Evolutionary conservation across 1,284 basidiomycete species (phyloP), one percentile per base, ranked within the genome.

Genomic region (Abortiporus biennis): DNA sequence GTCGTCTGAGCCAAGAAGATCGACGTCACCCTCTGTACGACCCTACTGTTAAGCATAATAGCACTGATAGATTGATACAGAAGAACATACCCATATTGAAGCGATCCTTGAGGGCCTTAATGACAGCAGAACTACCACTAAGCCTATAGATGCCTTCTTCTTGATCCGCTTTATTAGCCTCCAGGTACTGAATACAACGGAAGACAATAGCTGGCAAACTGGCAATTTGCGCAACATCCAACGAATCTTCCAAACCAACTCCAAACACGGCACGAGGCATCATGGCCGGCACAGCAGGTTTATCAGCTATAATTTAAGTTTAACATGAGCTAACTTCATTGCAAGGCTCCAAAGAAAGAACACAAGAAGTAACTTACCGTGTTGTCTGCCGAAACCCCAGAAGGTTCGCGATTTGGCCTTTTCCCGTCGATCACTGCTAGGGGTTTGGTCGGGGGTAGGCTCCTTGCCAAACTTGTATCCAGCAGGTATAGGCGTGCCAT

Each of bases 81-180:
- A 43, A 39, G 16, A 12, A 67, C 77, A 52, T 55, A 89, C 88
- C 87, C 49, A 71, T 62, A 62, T 98, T 96, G 69, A 98, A 99
- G 46, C 84, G 78, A 57, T 98, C 95, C 57, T 88, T 92, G 45
- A 99, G 71, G 35, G 72, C 80, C 71, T 97, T 97, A 69, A 98
- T 94, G 41, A 94, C 92, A 21, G 92, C 90, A 45, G 89, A 89
- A 55, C 87, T 92, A 6, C 92, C 93, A 54, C 87, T 92, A 42
- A 99, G 68, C 40, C 95, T 82, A 66, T 99, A 99, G 51, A 99
- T 96, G 27, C 95, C 95, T 66, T 99, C 95, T 59, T 99, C 95
- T 54, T 89, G 80, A 51, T 96, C 89, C 8, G 95, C 95, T 56
- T 90, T 78, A 64, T 92, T 92, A 24, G 81, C 77, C 68, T 95